These are phyloP conservation scores for Lentithecium fluviatile DNA, from an alignment of 495 filamentous ascomycete species.

Conservation along the genomic window DNA sequence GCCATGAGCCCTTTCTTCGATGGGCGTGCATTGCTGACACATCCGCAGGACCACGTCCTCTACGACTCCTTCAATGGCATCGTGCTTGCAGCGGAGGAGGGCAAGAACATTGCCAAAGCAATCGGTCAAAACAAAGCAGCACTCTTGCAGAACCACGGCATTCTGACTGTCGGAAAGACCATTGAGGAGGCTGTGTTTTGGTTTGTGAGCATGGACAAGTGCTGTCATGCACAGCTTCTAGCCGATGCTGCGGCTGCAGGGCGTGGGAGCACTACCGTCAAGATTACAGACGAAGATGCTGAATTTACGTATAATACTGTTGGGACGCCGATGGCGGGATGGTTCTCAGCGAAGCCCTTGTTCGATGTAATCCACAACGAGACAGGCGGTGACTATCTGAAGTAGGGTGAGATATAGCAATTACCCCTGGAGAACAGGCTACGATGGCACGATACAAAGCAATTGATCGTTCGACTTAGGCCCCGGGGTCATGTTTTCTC, in stretches of 20 bases:
- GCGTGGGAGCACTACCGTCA: constrained; percentile 61
- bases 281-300: constrained; percentile 68
- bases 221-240: constrained; percentile 71
- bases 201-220: constrained; percentile 73
- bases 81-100: constrained; percentile 70
- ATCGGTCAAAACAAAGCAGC: constrained; percentile 69
- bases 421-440: no score
- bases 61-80: constrained; percentile 69
- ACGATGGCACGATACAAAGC: no score
- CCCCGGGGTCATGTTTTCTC: no score
- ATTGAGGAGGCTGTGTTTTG: constrained; percentile 61
- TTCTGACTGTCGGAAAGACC: constrained; percentile 50
- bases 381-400: constrained; percentile 58
- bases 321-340: constrained; percentile 62
- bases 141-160: constrained; percentile 68
- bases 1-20: neutral
- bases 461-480: no score
- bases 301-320: constrained; percentile 64
- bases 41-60: constrained; percentile 57
- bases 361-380: constrained; percentile 72
- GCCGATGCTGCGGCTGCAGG: constrained; percentile 73
- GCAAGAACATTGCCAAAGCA: constrained; percentile 61
- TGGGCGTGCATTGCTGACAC: neutral
- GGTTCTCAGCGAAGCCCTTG: constrained; percentile 70
- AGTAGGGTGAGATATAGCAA: constrained; percentile 36